Conservation (phyloP, 108 stramenopile genomes). For the Fragilariopsis cylindrus region DNA sequence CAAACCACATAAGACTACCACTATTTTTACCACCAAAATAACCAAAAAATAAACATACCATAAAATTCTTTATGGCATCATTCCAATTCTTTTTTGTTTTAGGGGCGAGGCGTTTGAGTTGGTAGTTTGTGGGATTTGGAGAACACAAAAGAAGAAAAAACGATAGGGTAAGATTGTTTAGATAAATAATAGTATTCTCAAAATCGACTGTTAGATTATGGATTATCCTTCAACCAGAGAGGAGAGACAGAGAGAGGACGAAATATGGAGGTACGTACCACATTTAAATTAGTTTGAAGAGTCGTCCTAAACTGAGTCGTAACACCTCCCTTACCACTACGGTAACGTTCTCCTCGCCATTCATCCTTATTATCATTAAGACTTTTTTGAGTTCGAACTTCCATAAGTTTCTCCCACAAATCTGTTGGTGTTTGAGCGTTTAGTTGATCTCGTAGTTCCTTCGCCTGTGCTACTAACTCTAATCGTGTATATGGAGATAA, state of each 20-base stretch:
- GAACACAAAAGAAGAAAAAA: background rate
- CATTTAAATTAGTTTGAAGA: conserved; percentile 71
- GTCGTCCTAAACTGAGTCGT: conserved; percentile 50
- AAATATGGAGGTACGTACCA: conserved; percentile 43
- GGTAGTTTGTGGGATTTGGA: background rate
- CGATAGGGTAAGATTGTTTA: background rate
- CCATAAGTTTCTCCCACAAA: conserved; percentile 32
- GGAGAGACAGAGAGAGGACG: no score
- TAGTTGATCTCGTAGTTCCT: conserved; percentile 42
- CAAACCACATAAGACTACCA: conserved; percentile 62
- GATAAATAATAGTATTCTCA: background rate
- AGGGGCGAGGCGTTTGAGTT: background rate
- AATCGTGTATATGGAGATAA: conserved; percentile 30
- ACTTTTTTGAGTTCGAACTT: background rate
- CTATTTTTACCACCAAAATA: conserved; percentile 79
- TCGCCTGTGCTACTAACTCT: conserved; percentile 48
- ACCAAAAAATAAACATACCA: conserved; percentile 84
- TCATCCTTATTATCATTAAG: conserved; percentile 11
- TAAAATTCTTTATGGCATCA: conserved; percentile 72
- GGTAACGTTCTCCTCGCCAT: conserved; percentile 41
- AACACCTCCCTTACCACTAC: conserved; percentile 55
- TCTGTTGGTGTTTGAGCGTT: conserved; percentile 36
- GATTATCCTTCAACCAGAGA: background rate
- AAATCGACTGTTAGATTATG: background rate
- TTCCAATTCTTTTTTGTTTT: conserved; percentile 53